These are phyloP conservation scores for Apiotrichum siamense DNA, from an alignment of 1,284 basidiomycete genomes.

Conservation along the genomic window DNA sequence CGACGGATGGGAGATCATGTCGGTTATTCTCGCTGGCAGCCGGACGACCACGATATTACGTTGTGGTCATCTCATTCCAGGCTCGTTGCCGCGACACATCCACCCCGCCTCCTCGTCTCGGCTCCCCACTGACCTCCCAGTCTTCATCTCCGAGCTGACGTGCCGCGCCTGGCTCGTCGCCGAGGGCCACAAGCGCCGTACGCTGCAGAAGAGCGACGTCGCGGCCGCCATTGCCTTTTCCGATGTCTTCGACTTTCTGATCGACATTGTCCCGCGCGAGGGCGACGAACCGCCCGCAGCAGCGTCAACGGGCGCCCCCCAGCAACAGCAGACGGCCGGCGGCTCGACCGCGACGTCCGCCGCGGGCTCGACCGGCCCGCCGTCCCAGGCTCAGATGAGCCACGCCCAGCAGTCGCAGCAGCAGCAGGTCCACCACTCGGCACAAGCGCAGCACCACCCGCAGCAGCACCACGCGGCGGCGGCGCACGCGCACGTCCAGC, in stretches of 20 bases:
- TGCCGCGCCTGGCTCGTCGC: constrained; percentile 88
- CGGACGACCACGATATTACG: no score
- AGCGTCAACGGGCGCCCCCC: background rate
- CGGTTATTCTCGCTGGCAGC: no score
- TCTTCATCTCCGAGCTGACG: constrained; percentile 91
- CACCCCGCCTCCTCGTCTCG: constrained; percentile 2
- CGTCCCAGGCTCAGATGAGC: background rate
- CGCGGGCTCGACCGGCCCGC: no score
- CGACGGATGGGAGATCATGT: background rate
- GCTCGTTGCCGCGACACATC: no score
- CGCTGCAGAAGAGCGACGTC: constrained; percentile 82
- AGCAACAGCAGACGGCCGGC: background rate
- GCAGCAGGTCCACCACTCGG: background rate
- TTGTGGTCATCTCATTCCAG: background rate
- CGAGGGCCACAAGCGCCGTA: constrained; percentile 85
- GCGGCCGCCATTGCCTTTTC: constrained; percentile 80
- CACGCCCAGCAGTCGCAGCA: background rate
- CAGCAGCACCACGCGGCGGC: background rate
- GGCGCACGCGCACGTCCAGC: background rate
- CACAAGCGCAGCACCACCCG: background rate
- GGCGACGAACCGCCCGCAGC: constrained; percentile 47
- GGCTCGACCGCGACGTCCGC: background rate
- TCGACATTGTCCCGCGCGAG: constrained; percentile 84
- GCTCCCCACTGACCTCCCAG: constrained; percentile 48
- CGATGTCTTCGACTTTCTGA: constrained; percentile 71